Evolutionary conservation across 108 stramenopile genomes (phyloP).

Genomic region (Discostella stelligeroides): DNA sequence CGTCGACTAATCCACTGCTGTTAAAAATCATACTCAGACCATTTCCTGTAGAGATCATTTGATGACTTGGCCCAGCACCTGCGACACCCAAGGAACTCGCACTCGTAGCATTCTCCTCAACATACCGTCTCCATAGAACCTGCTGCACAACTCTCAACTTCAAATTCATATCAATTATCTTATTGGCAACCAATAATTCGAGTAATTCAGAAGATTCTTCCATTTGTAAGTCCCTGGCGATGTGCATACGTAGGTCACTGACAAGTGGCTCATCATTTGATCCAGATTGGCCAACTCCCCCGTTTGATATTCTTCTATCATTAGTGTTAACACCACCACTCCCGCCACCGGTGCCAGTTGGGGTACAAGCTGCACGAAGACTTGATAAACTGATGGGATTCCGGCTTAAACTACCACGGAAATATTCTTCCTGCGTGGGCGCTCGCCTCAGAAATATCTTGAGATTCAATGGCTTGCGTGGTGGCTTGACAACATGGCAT

Average conservation of each 20-base stretch:
- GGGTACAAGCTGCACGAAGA: constrained; percentile 33
- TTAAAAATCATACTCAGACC: constrained; percentile 77
- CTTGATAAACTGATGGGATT: constrained; percentile 70
- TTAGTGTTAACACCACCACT: not conserved
- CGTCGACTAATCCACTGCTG: constrained; percentile 31
- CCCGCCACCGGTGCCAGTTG: constrained; percentile 23
- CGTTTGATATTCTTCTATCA: not conserved
- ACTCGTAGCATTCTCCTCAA: constrained; percentile 45
- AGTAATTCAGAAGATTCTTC: constrained; percentile 77
- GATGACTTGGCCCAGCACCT: constrained; percentile 49
- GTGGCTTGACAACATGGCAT: constrained; percentile 74
- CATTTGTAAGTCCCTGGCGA: constrained; percentile 88
- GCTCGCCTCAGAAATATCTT: constrained; percentile 81
- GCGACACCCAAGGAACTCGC: constrained; percentile 57
- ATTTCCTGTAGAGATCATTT: constrained; percentile 54
- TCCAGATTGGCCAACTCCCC: constrained; percentile 9
- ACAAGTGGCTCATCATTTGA: constrained; percentile 74
- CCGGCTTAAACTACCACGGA: constrained; percentile 72
- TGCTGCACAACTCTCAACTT: constrained; percentile 78
- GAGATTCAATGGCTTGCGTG: constrained; percentile 78
- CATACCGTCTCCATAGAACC: constrained; percentile 72
- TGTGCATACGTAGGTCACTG: constrained; percentile 70
- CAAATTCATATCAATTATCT: constrained; percentile 75
- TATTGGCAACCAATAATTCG: constrained; percentile 82
- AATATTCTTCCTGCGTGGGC: constrained; percentile 89